Base-by-base conservation (phyloP, 148 eudicot species). In the Silene uniflora region DNA sequence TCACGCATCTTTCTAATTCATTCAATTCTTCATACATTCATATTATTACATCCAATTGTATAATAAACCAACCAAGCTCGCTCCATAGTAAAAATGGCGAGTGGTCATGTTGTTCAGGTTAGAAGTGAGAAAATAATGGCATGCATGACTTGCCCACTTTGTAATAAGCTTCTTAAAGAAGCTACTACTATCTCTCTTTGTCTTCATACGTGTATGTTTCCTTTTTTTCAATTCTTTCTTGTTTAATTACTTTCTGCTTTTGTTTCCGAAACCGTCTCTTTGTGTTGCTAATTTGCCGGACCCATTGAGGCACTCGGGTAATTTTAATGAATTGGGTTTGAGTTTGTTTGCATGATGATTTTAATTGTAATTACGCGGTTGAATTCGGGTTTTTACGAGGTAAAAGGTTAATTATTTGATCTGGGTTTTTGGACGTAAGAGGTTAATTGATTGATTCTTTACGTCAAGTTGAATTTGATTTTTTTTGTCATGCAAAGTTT, bases 141-240 rank as follows among this genome's bases (percentile, higher is more conserved):
- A 89, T 91, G 97, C 93, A 89, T 94, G 91, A 94, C 90, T 76
- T 94, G 98, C 78, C 96, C 98, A 61, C 84, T 94, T 27, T 94
- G 98, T 75, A 60, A 89, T 55, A 90, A 86, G 85, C 88, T 94
- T 61, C 83, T 86, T 73, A 83, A 83, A 67, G 80, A 81, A 13
- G 80, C 83, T 8, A 81, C 93, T n/a, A 90, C 98, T 21, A 89
- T 91, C 61, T 89, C 91, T 18, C 93, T 92, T 62, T 94, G 98
- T 27, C 97, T 94, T 74, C 98, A 94, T 78, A 94, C 98, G 61
- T 94, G 97, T 94, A 79, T 78, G 91, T 35, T 12, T 19, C 44
- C 44, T 39, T 39, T 6, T 6, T 55, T 18, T 32, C 35, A 32
- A 21, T 32, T 14, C 19, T 2, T 32, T 32, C 35, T 32, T 32